Base-by-base conservation (phyloP, 768 basidiomycete species). In the Hydnum rufescens region DNA sequence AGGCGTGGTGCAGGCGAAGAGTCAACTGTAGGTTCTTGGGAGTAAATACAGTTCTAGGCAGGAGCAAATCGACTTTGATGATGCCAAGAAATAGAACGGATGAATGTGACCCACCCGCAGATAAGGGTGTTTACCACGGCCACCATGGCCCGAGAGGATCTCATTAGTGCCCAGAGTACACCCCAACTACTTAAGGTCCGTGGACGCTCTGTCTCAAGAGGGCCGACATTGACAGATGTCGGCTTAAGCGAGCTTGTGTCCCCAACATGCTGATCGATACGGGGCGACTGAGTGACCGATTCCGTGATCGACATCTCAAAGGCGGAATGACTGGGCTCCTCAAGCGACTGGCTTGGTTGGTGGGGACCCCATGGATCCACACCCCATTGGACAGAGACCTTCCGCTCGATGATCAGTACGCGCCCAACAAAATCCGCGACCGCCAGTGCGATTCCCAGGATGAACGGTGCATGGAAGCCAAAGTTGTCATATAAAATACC, bases 401-500 rank as follows among this genome's bases (percentile, higher is more conserved):
- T 70, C 29, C 70, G 69, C 60, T 80, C 77, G 25, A 80, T 72
- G 42, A 78, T 61, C 43, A 77, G 60, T n/a, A 76, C 57, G 29
- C 77, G 70, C 32, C 71, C 72, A 26, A 73, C 29, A 29, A 79
- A 68, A 56, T 80, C 78, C 3, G 75, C 44, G 16, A 67, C 31
- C 0, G 74, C 66, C 36, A 68, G 65, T 8, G 65, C 61, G 31
- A 76, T 67, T 1, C 71, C 68, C 44, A 75, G 74, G 25, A 79
- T 64, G 51, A 79, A 76, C 1, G 78, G 78, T 3, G 68, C 77
- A 18, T 73, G 72, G 59, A 71, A 79, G 4, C 78, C 78, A 58
- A 74, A 77, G 8, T 65, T 69, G 19, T 60, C 57, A 58, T 73
- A 80, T 28, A 80, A 59, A 2, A 64, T 60, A 23, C 78, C 77